phyloP scores from a whole-genome alignment of 176 grass and related monocot genomes.

The Triticum turgidum region DNA sequence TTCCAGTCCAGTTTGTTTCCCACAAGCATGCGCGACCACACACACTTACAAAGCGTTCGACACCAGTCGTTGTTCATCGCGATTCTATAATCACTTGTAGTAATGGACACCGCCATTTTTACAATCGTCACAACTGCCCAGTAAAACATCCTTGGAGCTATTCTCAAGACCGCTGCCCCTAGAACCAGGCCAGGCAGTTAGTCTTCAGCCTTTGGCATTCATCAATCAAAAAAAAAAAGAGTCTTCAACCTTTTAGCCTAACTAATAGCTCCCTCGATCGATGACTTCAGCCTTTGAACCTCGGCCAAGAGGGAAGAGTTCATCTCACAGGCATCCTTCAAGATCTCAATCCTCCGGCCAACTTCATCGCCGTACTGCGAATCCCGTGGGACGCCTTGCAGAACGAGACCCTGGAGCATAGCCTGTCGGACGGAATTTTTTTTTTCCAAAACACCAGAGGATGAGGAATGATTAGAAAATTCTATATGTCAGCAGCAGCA shows the following conservation, averaged over 20 bases:
- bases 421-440: slow-evolving; percentile 29
- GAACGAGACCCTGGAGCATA: slow-evolving; percentile 64
- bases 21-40: not conserved
- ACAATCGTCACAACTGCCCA: not conserved
- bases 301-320: slow-evolving; percentile 63
- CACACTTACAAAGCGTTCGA: not conserved
- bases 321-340: slow-evolving; percentile 54
- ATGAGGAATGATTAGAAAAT: not conserved
- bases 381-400: slow-evolving; percentile 52
- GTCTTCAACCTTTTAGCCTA: too few relatives aligned
- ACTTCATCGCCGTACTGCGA: slow-evolving; percentile 38
- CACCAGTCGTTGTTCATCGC: not conserved
- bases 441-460: not conserved
- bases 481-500: not conserved
- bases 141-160: not conserved
- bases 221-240: too few relatives aligned
- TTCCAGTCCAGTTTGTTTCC: not conserved
- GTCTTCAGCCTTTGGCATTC: too few relatives aligned
- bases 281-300: slow-evolving; percentile 57
- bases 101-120: not conserved
- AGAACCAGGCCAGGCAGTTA: too few relatives aligned
- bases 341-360: slow-evolving; percentile 24
- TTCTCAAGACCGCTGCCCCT: too few relatives aligned
- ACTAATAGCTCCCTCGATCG: not conserved
- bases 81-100: not conserved